These are phyloP conservation scores for Canavalia gladiata DNA, from an alignment of 306 rosid genomes.

Conservation along the genomic window DNA sequence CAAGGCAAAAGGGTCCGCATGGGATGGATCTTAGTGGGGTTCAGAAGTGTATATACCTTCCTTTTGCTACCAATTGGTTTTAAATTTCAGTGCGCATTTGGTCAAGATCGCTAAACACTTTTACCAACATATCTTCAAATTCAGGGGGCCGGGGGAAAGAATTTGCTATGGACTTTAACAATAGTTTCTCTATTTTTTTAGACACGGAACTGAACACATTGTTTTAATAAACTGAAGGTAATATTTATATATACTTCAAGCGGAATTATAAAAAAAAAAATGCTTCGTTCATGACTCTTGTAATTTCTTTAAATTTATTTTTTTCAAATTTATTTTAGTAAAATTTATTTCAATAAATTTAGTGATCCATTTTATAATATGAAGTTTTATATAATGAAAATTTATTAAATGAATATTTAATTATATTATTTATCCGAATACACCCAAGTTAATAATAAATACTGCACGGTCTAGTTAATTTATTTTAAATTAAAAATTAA, in stretches of 20 bases:
- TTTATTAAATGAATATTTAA: no score
- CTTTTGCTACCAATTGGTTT: constrained; percentile 53
- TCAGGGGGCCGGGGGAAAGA: not conserved
- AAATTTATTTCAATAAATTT: no score
- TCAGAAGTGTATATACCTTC: constrained; percentile 53
- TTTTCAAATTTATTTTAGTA: no score
- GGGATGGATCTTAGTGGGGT: constrained; percentile 66
- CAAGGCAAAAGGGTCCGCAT: constrained; percentile 38
- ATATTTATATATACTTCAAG: not conserved
- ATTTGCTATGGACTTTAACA: not conserved
- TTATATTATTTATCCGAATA: no score
- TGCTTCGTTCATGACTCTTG: no score
- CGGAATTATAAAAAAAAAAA: no score
- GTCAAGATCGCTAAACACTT: constrained; percentile 43
- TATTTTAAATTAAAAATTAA: no score
- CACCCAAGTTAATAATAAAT: no score
- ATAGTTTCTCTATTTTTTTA: not conserved
- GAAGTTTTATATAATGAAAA: no score
- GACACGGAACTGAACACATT: not conserved
- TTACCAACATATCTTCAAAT: constrained; percentile 50
- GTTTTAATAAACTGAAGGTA: not conserved
- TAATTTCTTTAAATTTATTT: no score
- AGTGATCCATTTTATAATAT: no score
- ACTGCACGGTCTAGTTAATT: no score
- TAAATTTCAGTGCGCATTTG: constrained; percentile 54